Evolutionary conservation across 768 basidiomycete species (phyloP).

Genomic region (Tephrocybe sp.): DNA sequence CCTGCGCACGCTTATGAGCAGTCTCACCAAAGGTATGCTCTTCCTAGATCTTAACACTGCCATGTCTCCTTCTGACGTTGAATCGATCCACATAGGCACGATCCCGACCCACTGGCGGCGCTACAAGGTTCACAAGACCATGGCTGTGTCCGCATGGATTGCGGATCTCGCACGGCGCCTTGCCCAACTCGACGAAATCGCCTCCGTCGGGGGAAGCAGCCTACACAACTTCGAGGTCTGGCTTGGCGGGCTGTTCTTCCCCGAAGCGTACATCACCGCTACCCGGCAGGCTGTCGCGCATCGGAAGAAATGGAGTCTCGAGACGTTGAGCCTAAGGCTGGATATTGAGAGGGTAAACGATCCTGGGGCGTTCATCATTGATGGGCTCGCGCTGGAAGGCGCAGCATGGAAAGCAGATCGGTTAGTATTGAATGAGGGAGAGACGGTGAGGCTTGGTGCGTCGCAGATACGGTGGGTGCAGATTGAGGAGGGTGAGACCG

Average conservation of each 20-base stretch:
- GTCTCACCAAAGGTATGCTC: slow-evolving; percentile 77
- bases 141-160: slow-evolving; percentile 86
- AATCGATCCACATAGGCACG: slow-evolving; percentile 50
- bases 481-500: slow-evolving; percentile 30
- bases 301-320: slow-evolving; percentile 87
- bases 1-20: slow-evolving; percentile 85
- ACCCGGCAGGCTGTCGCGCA: slow-evolving; percentile 96
- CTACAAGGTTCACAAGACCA: slow-evolving; percentile 82
- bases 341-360: slow-evolving; percentile 82
- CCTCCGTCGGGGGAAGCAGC: slow-evolving; percentile 46
- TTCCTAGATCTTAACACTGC: background rate
- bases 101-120: slow-evolving; percentile 86
- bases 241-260: slow-evolving; percentile 95
- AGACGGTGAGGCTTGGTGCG: slow-evolving; percentile 70
- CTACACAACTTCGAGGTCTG: slow-evolving; percentile 76
- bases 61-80: background rate
- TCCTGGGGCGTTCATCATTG: slow-evolving; percentile 78
- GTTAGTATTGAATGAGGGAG: slow-evolving; percentile 83
- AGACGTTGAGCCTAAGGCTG: slow-evolving; percentile 77
- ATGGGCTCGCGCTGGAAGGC: slow-evolving; percentile 86
- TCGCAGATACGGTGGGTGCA: slow-evolving; percentile 91
- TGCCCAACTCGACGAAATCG: slow-evolving; percentile 76
- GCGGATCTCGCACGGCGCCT: slow-evolving; percentile 77
- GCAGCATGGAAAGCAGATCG: slow-evolving; percentile 70
- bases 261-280: slow-evolving; percentile 94